Conservation (phyloP, 257 asterid genomes). For the Mentha longifolia region DNA sequence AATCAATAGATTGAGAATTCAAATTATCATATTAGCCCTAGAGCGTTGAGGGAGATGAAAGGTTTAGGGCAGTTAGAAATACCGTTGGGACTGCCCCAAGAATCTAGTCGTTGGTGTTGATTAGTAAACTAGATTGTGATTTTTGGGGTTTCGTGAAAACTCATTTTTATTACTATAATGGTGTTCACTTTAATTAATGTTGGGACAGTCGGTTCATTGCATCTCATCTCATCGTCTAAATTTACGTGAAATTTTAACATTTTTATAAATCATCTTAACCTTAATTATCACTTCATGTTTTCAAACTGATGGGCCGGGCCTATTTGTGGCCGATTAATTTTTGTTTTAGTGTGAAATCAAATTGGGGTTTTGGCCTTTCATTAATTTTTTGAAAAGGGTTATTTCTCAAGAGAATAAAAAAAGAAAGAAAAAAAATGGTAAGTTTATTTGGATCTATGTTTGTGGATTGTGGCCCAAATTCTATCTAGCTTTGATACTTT, state of each 20-base stretch:
- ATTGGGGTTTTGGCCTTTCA: background rate
- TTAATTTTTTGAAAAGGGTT: too few species aligned
- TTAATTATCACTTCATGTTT: background rate
- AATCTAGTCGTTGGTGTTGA: slow-evolving; percentile 40
- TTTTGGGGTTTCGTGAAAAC: slow-evolving; percentile 54
- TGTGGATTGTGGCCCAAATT: too few species aligned
- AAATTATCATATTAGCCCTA: too few species aligned
- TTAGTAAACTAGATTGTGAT: slow-evolving; percentile 56
- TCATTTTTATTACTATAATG: slow-evolving; percentile 4
- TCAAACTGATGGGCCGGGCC: slow-evolving; percentile 4
- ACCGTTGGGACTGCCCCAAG: slow-evolving; percentile 40
- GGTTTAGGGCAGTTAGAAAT: slow-evolving; percentile 33
- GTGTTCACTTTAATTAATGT: slow-evolving; percentile 39
- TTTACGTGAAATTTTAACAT: slow-evolving; percentile 24
- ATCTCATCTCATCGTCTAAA: slow-evolving; percentile 38
- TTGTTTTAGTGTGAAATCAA: background rate
- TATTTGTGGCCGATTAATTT: too few species aligned
- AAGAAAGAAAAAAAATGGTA: too few species aligned
- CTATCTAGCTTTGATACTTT: too few species aligned
- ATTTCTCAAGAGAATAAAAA: too few species aligned
- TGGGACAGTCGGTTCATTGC: slow-evolving; percentile 55
- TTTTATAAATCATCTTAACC: slow-evolving; percentile 11
- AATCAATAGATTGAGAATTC: too few species aligned
- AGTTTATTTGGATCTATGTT: too few species aligned
- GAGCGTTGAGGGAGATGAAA: too few species aligned